Evolutionary conservation across 1,139 yeast species (phyloP), one percentile per base, ranked within the genome.

Genomic region (Pichia sp.): DNA sequence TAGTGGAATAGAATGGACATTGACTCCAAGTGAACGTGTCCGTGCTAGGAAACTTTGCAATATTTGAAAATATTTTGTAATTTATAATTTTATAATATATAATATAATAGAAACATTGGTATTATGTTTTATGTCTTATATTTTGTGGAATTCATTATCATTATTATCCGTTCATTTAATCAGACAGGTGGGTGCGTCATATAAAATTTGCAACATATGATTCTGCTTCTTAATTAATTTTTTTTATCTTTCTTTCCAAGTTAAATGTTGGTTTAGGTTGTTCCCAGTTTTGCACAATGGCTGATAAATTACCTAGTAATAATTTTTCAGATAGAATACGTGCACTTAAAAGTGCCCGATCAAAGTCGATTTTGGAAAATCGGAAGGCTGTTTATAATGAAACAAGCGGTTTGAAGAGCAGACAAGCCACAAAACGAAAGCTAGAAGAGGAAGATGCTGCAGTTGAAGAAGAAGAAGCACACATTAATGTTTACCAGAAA

Each of bases 11-110:
- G 66, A 82, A 52, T 89, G 96, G 96, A 83, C 84, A 0, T 69
- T 89, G 56, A 81, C 87, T 18, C 88, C 89, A 5, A 78, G 75
- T 39, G 97, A 90, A 58, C 74, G 95, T 55, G 74, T 72, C 45
- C 73, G 70, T 59, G 85, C 77, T 51, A 80, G 76, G 65, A 67
- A 60, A 57, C 68, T 74, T 58, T 43, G 46, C 35, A 35, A 10
- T 29, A 10, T 35, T 28, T 42, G 35, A 35, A 30, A 79, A 10
- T 36, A 36, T 7, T 25, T 30, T 7, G 6, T 30, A 8, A 6
- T 30, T 6, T 30, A 30, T 18, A 18, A 18, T 18, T 18, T 18
- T 18, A 18, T 18, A 18, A 18, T 18, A 18, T 18, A 18, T 18
- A 18, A 18, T 18, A 18, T 18, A 18, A 18, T 18, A 18, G 79